A percentile compares a stretch with the other conserved stretches of the same genome.
Conservation (phyloP, 2,329 filamentous ascomycete species). For the Amauroascus verrucosus region DNA sequence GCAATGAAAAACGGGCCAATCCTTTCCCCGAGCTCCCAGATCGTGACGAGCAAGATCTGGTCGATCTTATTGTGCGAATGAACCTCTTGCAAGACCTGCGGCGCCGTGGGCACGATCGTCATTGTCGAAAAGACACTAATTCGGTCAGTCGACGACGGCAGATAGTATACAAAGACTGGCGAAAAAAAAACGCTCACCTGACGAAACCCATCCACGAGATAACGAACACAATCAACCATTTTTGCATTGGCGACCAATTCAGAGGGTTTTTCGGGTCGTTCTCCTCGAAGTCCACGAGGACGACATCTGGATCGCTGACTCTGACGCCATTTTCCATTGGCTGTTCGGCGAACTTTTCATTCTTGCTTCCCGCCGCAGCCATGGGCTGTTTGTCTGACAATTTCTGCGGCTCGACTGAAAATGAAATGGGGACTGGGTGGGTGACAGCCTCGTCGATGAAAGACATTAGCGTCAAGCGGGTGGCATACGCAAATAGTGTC, state of each 20-base stretch:
- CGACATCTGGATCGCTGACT: not conserved
- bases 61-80: constrained; percentile 34
- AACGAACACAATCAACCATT: constrained; percentile 4
- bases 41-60: constrained; percentile 47
- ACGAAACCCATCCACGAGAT: constrained; percentile 4
- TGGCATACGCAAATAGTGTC: not conserved
- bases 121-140: constrained; percentile 2
- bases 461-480: not conserved
- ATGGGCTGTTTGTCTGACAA: not conserved
- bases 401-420: not conserved
- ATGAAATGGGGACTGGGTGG: not conserved
- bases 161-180: not conserved
- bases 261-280: constrained; percentile 15
- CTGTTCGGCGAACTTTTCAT: not conserved
- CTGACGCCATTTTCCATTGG: not conserved
- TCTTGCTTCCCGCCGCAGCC: not conserved
- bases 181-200: not conserved
- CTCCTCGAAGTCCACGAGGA: not conserved
- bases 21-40: constrained; percentile 38
- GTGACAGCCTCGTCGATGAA: not conserved
- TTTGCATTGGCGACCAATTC: not conserved
- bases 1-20: constrained; percentile 55
- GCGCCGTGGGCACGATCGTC: constrained; percentile 5
- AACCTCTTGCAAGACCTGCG: constrained; percentile 38
- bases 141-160: not conserved